These are phyloP conservation scores for Gnomoniopsis smithogilvyi DNA, from an alignment of 2,329 filamentous ascomycete species.

Conservation along the genomic window DNA sequence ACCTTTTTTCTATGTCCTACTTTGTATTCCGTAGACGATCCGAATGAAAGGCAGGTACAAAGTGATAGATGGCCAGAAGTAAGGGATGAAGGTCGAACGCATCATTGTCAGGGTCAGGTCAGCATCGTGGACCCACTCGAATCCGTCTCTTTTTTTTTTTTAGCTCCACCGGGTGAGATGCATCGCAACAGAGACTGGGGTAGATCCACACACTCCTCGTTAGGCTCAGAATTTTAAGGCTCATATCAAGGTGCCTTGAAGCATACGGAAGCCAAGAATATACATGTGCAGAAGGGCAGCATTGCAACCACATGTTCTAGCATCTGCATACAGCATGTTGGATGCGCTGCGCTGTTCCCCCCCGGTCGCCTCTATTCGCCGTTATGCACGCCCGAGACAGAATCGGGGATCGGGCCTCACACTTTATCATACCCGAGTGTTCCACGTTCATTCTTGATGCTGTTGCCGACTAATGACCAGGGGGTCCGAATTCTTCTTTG, in stretches of 20 bases:
- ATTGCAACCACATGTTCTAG: constrained; percentile 4
- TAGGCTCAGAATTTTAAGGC: constrained; percentile 15
- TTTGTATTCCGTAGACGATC: not conserved
- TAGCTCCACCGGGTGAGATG: constrained; percentile 1
- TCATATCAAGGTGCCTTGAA: not conserved
- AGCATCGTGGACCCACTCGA: constrained; percentile 11
- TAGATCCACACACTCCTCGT: constrained; percentile 5
- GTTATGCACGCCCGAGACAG: constrained; percentile 13
- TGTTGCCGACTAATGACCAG: not conserved
- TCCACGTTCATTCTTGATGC: constrained; percentile 3
- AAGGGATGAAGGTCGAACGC: constrained; percentile 8
- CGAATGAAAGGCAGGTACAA: constrained; percentile 10
- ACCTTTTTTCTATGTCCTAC: not conserved
- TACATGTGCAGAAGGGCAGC: constrained; percentile 5
- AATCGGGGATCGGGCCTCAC: constrained; percentile 16
- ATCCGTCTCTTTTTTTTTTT: not conserved
- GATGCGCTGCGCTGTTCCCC: not conserved
- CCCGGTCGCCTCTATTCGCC: constrained; percentile 10
- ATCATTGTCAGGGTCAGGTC: constrained; percentile 6
- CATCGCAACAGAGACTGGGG: not conserved
- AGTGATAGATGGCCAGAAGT: not conserved
- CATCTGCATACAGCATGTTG: constrained; percentile 14
- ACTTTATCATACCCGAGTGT: constrained; percentile 5
- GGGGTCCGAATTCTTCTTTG: not conserved
- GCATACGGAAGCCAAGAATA: constrained; percentile 3